Base-by-base conservation (phyloP, 352 stramenopile genomes). In the Pythium dissotocum region DNA sequence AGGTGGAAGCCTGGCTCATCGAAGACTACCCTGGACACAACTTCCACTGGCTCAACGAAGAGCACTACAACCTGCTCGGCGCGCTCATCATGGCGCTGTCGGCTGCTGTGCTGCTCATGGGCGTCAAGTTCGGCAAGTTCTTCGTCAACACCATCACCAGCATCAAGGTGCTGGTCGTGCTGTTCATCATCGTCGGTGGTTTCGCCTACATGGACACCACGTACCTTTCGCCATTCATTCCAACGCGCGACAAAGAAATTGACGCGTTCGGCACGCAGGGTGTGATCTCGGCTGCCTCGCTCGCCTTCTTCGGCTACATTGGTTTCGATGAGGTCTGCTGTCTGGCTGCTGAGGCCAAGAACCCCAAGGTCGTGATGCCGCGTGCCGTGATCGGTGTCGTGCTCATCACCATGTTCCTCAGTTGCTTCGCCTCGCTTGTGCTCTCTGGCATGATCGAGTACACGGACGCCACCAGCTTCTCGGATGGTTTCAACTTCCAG, bases 311-410 rank as follows among this genome's bases (percentile, higher is more conserved):
- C 77, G 94, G 94, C 13, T 98, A 96, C 75, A 78, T 98, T 33
- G 96, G 96, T n/a, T 99, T 98, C 72, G 96, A 99, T 75, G 94
- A 98, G 70, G 87, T 98, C 26, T 97, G 90, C 71, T 98, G 91
- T 75, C 69, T 98, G 16, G 87, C 90, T 8, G 87, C 83, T 24
- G 87, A 95, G 67, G 78, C 82, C 24, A 88, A 89, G 70, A 84
- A 95, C 71, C 84, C 86, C 33, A 77, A 83, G 44, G 83, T 79
- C 54, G 79, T 91, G 69, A 88, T 97, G 74, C 91, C 93, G 6
- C 57, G 79, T 26, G 85, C 86, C 18, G 88, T 98, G 54, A 87
- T 97, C 35, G 82, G 77, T 12, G 94, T 94, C 2, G 76, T 98
- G 12, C 42, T 72, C 16, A 77, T 82, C 59, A 94, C 93, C 6